Base-by-base conservation (phyloP, 2,329 filamentous ascomycete genomes). In the Gnomoniopsis sp. region DNA sequence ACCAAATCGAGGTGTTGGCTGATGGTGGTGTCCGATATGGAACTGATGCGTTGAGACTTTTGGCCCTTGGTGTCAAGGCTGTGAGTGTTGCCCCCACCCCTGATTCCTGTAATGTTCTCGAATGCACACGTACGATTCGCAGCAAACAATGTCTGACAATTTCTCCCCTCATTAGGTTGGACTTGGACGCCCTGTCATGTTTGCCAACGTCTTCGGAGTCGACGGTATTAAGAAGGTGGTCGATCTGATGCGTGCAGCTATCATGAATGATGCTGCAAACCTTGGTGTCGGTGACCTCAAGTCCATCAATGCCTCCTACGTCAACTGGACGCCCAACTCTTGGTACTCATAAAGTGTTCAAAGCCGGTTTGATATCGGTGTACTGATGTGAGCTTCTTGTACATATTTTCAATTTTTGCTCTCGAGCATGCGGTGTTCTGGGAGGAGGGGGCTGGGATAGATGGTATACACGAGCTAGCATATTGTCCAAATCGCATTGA, bases 131-230 rank as follows among this genome's bases (percentile, higher is more conserved):
- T 26, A 21, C 17, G 46, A 48, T 14, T 48, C 46, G 26, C 8
- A 30, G 26, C 4, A 30, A 30, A 4, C 26, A 8, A 30, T 4
- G 26, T 30, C 26, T 30, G 26, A 30, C 26, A 46, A 48, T 17
- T 30, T 48, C 2, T 11, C 19, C 23, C 26, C 7, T 10, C 14
- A 48, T 21, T n/a, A 48, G 46, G 46, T 57, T 1, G 72, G 80
- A 15, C 61, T 84, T 0, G 81, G 80, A 17, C 69, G 81, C 0
- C 75, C 79, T 11, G 76, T 79, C 62, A 81, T 83, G 79, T 83
- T 74, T 65, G 71, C 78, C 62, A 83, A 83, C 68, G 67, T 80
- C 49, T 84, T 75, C 61, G 81, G 81, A 6, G 68, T 72, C 49
- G 74, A 75, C 8, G 81, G 81, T 48, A 77, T 84, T 2, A 68